phyloP scores from a whole-genome alignment of 148 eudicot genomes.

The Chenopodium suecicum region DNA sequence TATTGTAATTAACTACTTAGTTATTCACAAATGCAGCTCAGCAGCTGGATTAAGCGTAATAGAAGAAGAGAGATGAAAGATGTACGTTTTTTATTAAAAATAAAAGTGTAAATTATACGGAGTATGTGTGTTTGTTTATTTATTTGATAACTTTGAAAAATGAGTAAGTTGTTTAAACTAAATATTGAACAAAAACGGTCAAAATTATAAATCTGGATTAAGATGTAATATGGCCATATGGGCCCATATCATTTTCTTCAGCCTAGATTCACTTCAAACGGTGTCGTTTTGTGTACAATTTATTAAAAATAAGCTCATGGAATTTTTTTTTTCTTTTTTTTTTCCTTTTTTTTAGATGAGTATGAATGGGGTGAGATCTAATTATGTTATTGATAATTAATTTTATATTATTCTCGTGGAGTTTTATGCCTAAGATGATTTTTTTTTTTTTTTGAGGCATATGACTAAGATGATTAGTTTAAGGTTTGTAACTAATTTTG shows the following conservation, averaged over 20 bases:
- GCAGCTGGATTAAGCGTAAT: background rate
- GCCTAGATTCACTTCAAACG: slow-evolving; percentile 5
- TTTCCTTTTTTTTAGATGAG: no score
- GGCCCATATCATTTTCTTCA: slow-evolving; percentile 11
- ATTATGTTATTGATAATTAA: no score
- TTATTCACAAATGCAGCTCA: background rate
- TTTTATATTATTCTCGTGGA: no score
- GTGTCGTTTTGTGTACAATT: background rate
- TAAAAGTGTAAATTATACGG: background rate
- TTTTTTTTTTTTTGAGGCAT: no score
- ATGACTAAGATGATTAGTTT: no score
- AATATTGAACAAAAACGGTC: slow-evolving; percentile 10
- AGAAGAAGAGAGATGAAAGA: background rate
- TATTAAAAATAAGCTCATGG: background rate
- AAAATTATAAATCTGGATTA: slow-evolving; percentile 7
- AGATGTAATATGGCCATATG: background rate
- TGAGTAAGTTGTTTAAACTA: background rate
- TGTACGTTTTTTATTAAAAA: no score
- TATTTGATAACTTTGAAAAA: background rate
- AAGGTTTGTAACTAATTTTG: no score
- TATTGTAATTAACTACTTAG: background rate
- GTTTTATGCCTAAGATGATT: no score
- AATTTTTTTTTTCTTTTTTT: no score
- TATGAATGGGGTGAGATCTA: background rate
- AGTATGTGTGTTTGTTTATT: background rate